phyloP scores from a whole-genome alignment of 2,329 filamentous ascomycete genomes.

The Thelonectria blattea region DNA sequence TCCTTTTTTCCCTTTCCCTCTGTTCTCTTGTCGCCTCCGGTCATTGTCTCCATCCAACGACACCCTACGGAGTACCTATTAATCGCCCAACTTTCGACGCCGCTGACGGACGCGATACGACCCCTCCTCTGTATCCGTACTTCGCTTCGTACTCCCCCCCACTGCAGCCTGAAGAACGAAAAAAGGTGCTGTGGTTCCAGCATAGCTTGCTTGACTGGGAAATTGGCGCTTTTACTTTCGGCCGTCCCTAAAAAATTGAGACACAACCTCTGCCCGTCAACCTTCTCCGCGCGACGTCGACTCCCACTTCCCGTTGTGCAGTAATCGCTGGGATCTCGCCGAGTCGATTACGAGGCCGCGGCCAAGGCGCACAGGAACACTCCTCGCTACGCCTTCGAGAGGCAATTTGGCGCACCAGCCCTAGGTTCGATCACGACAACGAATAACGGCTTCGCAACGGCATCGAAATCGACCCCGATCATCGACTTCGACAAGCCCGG shows the following conservation, averaged over 20 bases:
- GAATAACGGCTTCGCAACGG: too few species aligned
- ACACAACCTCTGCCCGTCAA: not conserved
- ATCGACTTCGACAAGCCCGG: not conserved
- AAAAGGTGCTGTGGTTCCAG: conserved; percentile 9
- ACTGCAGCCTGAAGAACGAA: conserved; percentile 7
- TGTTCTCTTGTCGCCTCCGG: not conserved
- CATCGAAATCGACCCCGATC: not conserved
- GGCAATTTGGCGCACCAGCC: not conserved
- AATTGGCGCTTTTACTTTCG: conserved; percentile 2
- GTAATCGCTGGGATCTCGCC: conserved; percentile 2
- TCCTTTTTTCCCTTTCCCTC: not conserved
- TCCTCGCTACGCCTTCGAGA: not conserved
- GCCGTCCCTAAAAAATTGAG: conserved; percentile 7
- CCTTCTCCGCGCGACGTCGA: not conserved
- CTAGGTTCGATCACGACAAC: too few species aligned
- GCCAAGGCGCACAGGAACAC: conserved; percentile 6
- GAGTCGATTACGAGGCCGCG: not conserved
- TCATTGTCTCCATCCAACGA: not conserved
- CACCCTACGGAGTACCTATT: not conserved
- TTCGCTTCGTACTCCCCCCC: not conserved
- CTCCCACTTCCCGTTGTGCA: not conserved
- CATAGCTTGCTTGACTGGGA: conserved; percentile 7
- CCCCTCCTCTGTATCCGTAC: conserved; percentile 6
- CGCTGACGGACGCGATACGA: conserved; percentile 18
- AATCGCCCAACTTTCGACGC: not conserved